A percentile compares a stretch with the other conserved stretches of the same genome.
These are phyloP conservation scores for Hyphochytrium catenoides DNA, from an alignment of 352 stramenopile genomes.

Conservation along the genomic window DNA sequence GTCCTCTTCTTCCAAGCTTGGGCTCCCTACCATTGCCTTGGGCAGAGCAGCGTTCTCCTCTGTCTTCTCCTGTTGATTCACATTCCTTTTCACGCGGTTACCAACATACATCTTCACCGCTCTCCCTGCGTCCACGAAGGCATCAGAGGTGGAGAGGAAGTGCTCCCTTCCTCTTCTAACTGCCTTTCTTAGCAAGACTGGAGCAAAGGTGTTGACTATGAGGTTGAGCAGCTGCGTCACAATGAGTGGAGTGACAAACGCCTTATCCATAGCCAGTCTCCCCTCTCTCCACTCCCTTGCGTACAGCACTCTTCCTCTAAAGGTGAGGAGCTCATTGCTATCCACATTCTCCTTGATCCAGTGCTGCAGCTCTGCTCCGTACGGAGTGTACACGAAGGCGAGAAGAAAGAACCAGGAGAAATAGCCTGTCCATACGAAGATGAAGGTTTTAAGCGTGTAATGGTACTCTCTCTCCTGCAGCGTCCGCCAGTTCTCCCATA, in stretches of 20 bases:
- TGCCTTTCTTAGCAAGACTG: slow-evolving; percentile 25
- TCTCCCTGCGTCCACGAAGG: no score
- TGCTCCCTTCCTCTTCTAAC: slow-evolving; percentile 20
- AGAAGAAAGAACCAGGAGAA: slow-evolving; percentile 70
- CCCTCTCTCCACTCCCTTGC: slow-evolving; percentile 48
- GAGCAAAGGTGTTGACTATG: slow-evolving; percentile 46
- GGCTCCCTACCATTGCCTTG: no score
- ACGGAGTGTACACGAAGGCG: slow-evolving; percentile 58
- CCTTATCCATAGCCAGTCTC: slow-evolving; percentile 58
- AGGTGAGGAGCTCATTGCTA: slow-evolving; percentile 17
- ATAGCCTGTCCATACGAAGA: slow-evolving; percentile 69
- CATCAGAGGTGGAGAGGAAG: no score
- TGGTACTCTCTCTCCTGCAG: slow-evolving; percentile 54
- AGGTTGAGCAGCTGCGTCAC: slow-evolving; percentile 60
- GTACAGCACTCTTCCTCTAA: slow-evolving; percentile 40
- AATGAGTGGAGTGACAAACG: slow-evolving; percentile 47
- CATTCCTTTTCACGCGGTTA: no score
- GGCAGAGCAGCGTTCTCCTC: no score
- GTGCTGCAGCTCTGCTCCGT: slow-evolving; percentile 31
- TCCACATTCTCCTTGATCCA: slow-evolving; percentile 21
- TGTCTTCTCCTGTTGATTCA: no score
- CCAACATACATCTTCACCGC: no score
- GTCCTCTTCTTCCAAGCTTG: no score
- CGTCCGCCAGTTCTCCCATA: slow-evolving; percentile 48
- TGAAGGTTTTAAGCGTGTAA: slow-evolving; percentile 54